Base-by-base conservation (phyloP, 2,329 filamentous ascomycete genomes). In the Aspergillus pseudotamarii region DNA sequence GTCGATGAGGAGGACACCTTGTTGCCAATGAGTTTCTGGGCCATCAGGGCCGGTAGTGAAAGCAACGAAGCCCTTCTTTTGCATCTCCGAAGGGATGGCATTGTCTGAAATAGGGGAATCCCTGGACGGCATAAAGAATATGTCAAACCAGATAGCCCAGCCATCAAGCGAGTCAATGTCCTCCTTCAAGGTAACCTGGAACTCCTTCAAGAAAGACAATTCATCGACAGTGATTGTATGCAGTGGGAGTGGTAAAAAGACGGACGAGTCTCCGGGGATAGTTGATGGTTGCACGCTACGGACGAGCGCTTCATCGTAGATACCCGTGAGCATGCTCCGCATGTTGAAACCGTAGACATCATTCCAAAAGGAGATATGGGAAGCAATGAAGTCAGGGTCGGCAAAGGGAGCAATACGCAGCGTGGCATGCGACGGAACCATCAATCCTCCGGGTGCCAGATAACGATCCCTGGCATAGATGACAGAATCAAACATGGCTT, bases 271-370 rank as follows among this genome's bases (percentile, higher is more conserved):
- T 19, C 81, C 78, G n/a, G 76, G 74, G n/a, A 82, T 80, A 36
- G 87, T 83, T 8, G 85, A 84, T 38, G 83, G 82, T 62, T 84
- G 81, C 79, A 93, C 88, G 65, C 89, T 83, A 63, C 93, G 86
- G 63, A 97, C 87, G 63, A 94, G 84, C n/a, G 89, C 89, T 72
- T 97, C 93, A 65, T 94, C 89, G 72, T 91, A 88, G 63, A 94
- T 92, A 45, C 89, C 89, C 53, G 89, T 85, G 72, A 93, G 89
- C 94, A 98, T 97, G 66, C 91, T 88, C 70, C 87, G 88, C 91
- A 97, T 97, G 75, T 96, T 89, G 79, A 98, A 98, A 57, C 94
- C 94, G 77, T 98, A 97, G 6, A 98, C 91, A 71, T 95, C 88
- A 67, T 90, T 86, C 94, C 94, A 98, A 82, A 94, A 97, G 23